These are phyloP conservation scores for Cladosporium sphaerospermum DNA, from an alignment of 2,329 filamentous ascomycete genomes.

Conservation along the genomic window DNA sequence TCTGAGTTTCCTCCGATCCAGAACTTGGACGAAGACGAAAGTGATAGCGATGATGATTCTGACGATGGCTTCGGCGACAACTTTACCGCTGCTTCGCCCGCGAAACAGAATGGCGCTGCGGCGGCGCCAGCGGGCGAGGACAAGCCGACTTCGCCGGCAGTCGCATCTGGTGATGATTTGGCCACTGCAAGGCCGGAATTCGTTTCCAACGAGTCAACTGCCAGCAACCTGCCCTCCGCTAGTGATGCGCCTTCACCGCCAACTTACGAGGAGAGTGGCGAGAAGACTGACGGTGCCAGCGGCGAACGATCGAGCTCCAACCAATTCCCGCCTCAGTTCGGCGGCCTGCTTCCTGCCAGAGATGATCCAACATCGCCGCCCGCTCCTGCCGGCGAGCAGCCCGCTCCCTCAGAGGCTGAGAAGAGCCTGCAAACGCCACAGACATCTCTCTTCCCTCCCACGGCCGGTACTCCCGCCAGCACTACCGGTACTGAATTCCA, in stretches of 20 bases:
- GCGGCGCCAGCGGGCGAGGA: conserved; percentile 1
- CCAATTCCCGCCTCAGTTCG: conserved; percentile 49
- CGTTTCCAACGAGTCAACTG: conserved; percentile 25
- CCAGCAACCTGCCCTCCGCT: conserved; percentile 43
- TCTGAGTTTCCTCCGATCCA: conserved; percentile 86
- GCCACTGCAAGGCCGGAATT: conserved; percentile 12
- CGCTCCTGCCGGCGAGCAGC: conserved; percentile 2
- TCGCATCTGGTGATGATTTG: conserved; percentile 5
- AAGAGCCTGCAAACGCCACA: conserved; percentile 3
- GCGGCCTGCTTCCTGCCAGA: conserved; percentile 50
- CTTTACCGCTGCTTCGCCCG: conserved; percentile 62
- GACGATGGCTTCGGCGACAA: conserved; percentile 78
- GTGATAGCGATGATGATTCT: conserved; percentile 74
- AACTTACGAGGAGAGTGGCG: conserved; percentile 43
- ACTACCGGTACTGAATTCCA: conserved; percentile 17
- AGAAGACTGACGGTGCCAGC: conserved; percentile 30
- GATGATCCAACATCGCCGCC: conserved; percentile 42
- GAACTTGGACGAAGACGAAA: conserved; percentile 74
- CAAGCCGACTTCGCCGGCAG: conserved; percentile 1
- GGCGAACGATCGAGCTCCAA: conserved; percentile 23
- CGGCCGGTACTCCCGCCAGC: not conserved
- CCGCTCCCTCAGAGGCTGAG: not conserved
- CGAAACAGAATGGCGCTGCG: conserved; percentile 8
- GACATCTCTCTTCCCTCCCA: conserved; percentile 8
- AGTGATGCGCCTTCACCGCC: conserved; percentile 55